Conservation (phyloP, 805 yeast species). For the Saccharomycopsis oosterbeekiorum region DNA sequence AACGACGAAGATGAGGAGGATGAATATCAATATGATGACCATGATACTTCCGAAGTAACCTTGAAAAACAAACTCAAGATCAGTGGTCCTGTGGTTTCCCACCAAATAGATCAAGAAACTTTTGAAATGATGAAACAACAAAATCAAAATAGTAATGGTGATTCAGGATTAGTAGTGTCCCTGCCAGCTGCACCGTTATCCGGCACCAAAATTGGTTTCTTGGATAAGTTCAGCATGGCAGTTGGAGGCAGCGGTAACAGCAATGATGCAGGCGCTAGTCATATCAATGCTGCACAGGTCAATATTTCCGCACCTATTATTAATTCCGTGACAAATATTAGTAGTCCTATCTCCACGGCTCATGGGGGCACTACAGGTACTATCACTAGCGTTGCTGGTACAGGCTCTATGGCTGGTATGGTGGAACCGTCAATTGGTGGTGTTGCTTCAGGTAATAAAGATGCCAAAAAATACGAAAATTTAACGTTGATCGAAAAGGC, state of each 20-base stretch:
- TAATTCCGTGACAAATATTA: not conserved
- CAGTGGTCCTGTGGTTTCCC: conserved; percentile 14
- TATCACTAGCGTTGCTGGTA: not conserved
- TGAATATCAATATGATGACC: not conserved
- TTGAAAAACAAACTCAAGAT: conserved; percentile 15
- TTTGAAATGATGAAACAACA: conserved; percentile 15
- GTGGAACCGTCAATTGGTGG: conserved; percentile 26
- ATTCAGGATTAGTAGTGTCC: not conserved
- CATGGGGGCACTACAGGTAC: conserved; percentile 19
- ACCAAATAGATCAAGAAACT: conserved; percentile 15
- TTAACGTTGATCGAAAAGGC: conserved; percentile 53
- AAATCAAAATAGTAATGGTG: conserved; percentile 1
- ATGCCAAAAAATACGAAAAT: not conserved
- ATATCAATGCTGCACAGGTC: not conserved
- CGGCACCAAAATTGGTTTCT: conserved; percentile 9
- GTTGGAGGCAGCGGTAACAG: conserved; percentile 19
- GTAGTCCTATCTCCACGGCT: conserved; percentile 3
- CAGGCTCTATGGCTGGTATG: not conserved
- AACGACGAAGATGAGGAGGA: conserved; percentile 11
- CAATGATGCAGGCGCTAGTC: not conserved
- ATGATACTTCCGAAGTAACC: not conserved
- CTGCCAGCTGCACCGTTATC: not conserved
- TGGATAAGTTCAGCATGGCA: conserved; percentile 18
- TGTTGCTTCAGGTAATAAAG: conserved; percentile 18
- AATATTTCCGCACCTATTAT: not conserved